Base-by-base conservation (phyloP, 306 rosid genomes). In the Mimosa bimucronata region DNA sequence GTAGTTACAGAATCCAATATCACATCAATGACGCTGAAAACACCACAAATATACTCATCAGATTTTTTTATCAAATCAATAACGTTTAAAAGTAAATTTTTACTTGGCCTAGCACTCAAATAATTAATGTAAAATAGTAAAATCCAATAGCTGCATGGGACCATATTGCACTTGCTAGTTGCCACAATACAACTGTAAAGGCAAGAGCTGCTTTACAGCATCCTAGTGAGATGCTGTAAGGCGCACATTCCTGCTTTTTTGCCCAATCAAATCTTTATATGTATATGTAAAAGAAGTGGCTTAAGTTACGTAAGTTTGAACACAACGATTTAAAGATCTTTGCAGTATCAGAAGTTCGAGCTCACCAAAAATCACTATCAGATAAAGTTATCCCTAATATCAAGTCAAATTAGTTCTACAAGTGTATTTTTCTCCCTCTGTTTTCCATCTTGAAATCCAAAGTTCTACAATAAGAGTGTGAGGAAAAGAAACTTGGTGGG, bases 131-230 rank as follows among this genome's bases (percentile, higher is more conserved):
- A 8, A 9, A 19, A 4, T 61, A 19, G 13, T n/a, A 38, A 67
- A 67, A 67, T 26, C 31, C 73, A 42, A 23, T 41, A 13, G 34
- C 55, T 44, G 67, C 48, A 50, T 34, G 28, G 42, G 66, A 37
- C 45, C 55, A 15, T 37, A 60, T 44, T 26, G 58, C 67, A 83
- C 7, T 66, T 80, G 79, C 53, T 18, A 15, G 66, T 68, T 41
- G 58, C 67, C 73, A 83, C 7, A 67, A 16, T 25, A 71, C 42
- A 44, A 18, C 25, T 66, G 74, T 21, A 57, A 46, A 66, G 46
- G 53, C 46, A 26, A 28, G 40, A 41, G 12, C 38, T 57, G 29
- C 40, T 62, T 71, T 75, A 25, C 6, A 30, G 19, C 45, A 44
- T 37, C 28, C 76, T 7, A 12, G 23, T n/a, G 30, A 77, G 79